Percentiles rank a stretch among this genome's conserved stretches.
These are phyloP conservation scores for Cryptococcus amylolentus DNA, from an alignment of 1,284 basidiomycete species.

Conservation along the genomic window DNA sequence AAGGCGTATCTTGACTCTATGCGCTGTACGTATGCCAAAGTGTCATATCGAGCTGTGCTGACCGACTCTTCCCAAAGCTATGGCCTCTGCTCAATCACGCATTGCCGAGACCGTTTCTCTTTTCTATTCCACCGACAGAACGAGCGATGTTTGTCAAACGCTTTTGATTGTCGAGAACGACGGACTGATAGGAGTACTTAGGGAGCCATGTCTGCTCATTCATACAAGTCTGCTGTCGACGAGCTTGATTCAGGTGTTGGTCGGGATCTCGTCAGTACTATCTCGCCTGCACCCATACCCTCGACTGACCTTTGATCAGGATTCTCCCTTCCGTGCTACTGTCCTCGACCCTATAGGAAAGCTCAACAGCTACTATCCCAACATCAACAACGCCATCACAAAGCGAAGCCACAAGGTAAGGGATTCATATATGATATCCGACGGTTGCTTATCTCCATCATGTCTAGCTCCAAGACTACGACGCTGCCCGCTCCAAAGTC, in stretches of 20 bases:
- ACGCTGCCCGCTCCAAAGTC: conserved; percentile 80
- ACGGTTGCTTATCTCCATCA: background rate
- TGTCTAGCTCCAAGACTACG: conserved; percentile 84
- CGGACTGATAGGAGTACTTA: conserved; percentile 23
- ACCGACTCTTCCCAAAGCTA: conserved; percentile 56
- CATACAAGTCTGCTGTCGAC: conserved; percentile 92
- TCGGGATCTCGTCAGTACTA: conserved; percentile 68
- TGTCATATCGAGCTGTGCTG: background rate
- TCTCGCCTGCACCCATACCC: background rate
- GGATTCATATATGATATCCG: background rate
- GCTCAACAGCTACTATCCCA: conserved; percentile 91
- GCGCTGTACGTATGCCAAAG: conserved; percentile 59
- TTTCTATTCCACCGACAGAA: conserved; percentile 84
- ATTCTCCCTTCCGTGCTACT: conserved; percentile 88
- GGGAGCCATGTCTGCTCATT: conserved; percentile 93
- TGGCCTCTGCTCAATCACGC: conserved; percentile 88
- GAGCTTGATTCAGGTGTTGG: conserved; percentile 84
- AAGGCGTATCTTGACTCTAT: conserved; percentile 95
- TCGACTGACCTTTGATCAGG: conserved; percentile 55
- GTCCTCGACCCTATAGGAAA: conserved; percentile 94
- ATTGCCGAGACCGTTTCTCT: conserved; percentile 91
- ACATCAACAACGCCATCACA: conserved; percentile 87
- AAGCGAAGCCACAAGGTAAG: conserved; percentile 95
- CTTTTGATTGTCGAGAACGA: background rate
- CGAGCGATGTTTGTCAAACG: conserved; percentile 60